phyloP scores from a whole-genome alignment of 148 eudicot species.

The Mesembryanthemum crystallinum region DNA sequence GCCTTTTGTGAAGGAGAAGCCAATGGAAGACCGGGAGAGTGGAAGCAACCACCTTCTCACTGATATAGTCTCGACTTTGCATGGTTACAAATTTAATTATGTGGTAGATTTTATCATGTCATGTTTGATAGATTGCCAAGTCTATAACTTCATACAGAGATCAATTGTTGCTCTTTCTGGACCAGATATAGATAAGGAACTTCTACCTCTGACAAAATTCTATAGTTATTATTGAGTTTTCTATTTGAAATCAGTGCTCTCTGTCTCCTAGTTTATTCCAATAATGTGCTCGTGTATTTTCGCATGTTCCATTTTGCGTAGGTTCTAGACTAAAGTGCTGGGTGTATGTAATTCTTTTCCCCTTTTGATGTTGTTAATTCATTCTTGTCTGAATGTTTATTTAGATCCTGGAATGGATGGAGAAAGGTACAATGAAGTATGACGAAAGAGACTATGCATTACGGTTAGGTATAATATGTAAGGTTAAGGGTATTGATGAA shows the following conservation, averaged over 20 bases:
- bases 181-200: too few relatives aligned
- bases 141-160: too few relatives aligned
- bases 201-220: too few relatives aligned
- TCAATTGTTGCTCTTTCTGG: too few relatives aligned
- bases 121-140: too few relatives aligned
- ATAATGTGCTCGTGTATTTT: too few relatives aligned
- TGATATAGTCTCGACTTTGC: neutral
- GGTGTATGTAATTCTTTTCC: neutral
- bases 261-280: too few relatives aligned
- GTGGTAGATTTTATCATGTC: too few relatives aligned
- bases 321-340: neutral
- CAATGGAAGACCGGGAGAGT: neutral
- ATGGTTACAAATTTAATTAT: too few relatives aligned
- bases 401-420: conserved; percentile 90
- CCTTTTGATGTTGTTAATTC: neutral
- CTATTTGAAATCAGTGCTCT: too few relatives aligned
- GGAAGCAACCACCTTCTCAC: neutral
- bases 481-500: conserved; percentile 46
- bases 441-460: conserved; percentile 37
- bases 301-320: neutral
- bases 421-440: conserved; percentile 34
- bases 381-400: conserved; percentile 13
- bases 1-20: neutral
- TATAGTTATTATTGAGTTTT: too few relatives aligned
- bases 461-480: conserved; percentile 50